Evolutionary conservation across 169 alveolate species (phyloP).

Genomic region (Miamiensis avidus): DNA sequence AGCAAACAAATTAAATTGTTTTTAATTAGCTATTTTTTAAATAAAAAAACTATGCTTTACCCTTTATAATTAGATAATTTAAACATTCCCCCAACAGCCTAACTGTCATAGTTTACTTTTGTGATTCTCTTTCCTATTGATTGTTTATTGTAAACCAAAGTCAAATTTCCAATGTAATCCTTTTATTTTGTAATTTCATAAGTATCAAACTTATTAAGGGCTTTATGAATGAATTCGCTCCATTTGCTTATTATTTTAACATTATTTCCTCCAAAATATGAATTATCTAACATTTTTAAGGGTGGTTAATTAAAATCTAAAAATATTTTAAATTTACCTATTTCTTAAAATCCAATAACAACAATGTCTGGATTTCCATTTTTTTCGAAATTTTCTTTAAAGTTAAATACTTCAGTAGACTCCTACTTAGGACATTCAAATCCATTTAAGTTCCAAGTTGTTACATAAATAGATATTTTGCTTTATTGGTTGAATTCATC

Average conservation of each 20-base stretch:
- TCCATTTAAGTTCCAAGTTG: conserved; percentile 68
- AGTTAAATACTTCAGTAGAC: conserved; percentile 21
- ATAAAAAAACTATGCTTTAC: conserved; percentile 24
- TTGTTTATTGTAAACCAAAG: conserved; percentile 45
- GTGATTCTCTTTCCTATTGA: conserved; percentile 35
- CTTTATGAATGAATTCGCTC: conserved; percentile 33
- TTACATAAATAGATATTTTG: conserved; percentile 25
- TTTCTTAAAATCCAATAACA: conserved; percentile 62
- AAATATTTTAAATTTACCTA: too few relatives aligned
- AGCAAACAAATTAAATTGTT: conserved; percentile 57
- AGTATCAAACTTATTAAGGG: conserved; percentile 39
- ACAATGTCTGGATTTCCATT: conserved; percentile 56
- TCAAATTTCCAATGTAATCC: conserved; percentile 56
- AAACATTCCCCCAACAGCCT: conserved; percentile 48
- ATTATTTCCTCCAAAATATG: conserved; percentile 47
- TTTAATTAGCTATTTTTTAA: conserved; percentile 33
- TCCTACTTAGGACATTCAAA: conserved; percentile 36
- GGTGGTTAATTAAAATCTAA: too few relatives aligned
- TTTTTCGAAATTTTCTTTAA: conserved; percentile 34
- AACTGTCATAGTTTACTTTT: conserved; percentile 55
- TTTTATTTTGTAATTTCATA: conserved; percentile 53
- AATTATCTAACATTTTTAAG: conserved; percentile 18
- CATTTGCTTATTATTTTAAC: conserved; percentile 33
- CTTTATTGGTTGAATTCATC: conserved; percentile 13
- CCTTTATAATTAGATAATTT: conserved; percentile 31